phyloP scores from a whole-genome alignment of 768 basidiomycete genomes.

The Collybia sordida region DNA sequence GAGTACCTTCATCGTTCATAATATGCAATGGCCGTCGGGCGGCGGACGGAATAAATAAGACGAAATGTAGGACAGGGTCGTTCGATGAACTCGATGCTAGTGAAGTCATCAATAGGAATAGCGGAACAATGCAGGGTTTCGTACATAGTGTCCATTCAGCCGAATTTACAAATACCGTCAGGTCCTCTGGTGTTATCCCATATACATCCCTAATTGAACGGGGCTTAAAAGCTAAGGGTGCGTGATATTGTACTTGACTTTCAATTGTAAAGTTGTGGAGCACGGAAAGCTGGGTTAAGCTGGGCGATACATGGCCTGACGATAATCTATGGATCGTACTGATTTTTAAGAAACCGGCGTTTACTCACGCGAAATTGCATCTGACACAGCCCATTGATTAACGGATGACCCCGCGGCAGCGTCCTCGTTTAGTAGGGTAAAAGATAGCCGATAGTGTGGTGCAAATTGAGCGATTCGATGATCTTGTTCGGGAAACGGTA shows the following conservation, averaged over 20 bases:
- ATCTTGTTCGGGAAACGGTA: slow-evolving; percentile 36
- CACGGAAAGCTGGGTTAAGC: slow-evolving; percentile 54
- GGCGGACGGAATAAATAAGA: slow-evolving; percentile 81
- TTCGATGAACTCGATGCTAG: slow-evolving; percentile 90
- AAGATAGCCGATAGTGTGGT: slow-evolving; percentile 81
- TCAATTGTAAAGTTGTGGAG: slow-evolving; percentile 93
- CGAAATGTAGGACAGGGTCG: slow-evolving; percentile 91
- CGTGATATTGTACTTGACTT: slow-evolving; percentile 89
- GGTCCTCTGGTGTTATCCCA: slow-evolving; percentile 74
- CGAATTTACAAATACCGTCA: slow-evolving; percentile 93
- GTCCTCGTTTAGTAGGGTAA: slow-evolving; percentile 92
- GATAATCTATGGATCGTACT: neutral
- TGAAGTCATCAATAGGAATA: neutral
- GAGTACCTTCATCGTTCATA: slow-evolving; percentile 50
- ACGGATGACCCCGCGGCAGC: slow-evolving; percentile 61
- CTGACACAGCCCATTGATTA: slow-evolving; percentile 70
- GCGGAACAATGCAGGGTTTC: slow-evolving; percentile 9
- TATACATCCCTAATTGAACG: slow-evolving; percentile 39
- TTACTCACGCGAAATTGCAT: slow-evolving; percentile 61
- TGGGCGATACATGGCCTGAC: slow-evolving; percentile 69
- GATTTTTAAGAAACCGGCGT: neutral
- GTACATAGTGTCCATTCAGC: slow-evolving; percentile 94
- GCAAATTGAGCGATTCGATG: slow-evolving; percentile 73
- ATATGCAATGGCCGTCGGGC: slow-evolving; percentile 71
- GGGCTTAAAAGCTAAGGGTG: slow-evolving; percentile 83